Evolutionary conservation across 257 asterid species (phyloP), one percentile per base, ranked within the genome.

Genomic region (Ehretia macrophylla): DNA sequence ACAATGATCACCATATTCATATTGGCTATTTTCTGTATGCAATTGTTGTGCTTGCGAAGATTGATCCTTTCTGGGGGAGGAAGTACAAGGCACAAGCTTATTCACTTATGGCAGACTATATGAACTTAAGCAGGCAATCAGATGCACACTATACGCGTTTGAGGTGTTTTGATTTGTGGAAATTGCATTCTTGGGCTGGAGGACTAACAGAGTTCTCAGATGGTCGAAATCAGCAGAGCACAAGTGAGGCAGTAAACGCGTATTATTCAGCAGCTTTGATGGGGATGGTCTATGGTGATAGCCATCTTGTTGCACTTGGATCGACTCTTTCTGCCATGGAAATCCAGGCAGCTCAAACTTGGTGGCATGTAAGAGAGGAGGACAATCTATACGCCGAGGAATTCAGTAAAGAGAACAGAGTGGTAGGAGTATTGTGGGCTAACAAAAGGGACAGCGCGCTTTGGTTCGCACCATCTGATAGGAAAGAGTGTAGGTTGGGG

Each of bases 151-250:
- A 86, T 62, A 71, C 97, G 5, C 84, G 88, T 14, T 46, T 92
- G 83, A 84, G 99, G 64, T 84, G 95, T 57, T 92, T 86, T 32
- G 99, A 92, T 61, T 19, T 74, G 46, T 92, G 95, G 95, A 75
- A 78, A 58, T 58, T 92, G 69, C 99, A 88, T 80, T 92, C 99
- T 60, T 88, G 97, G 99, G 97, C 97, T 8, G 95, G 95, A 12
- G 99, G 99, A 58, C 60, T 92, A 51, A 92, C 93, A 0, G 99
- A 88, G 45, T 92, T 86, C 71, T 85, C 86, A 17, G 99, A 92
- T 37, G 99, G 99, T 4, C 80, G 97, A 32, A 86, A 92, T 64
- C 99, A 92, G 32, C 96, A 88, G 69, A 92, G 96, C 82, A 83
- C 99, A 1, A 88, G 99, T 5, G 97, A 92, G 80, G 99, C 97